Evolutionary conservation across 345 rosid genomes (phyloP).

Genomic region (Iberis pinnata): DNA sequence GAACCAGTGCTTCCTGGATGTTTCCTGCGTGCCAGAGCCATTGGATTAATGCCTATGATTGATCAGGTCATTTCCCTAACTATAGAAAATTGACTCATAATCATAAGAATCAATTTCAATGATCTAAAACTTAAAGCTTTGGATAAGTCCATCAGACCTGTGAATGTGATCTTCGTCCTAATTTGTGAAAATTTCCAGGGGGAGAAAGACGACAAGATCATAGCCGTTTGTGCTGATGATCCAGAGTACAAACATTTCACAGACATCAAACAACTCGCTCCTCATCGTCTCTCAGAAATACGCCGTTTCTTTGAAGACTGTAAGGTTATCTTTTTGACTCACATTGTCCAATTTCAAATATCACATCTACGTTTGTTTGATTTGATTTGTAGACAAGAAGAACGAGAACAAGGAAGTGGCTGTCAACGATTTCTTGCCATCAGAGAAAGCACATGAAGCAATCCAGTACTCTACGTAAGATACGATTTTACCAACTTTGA

Average conservation of each 20-base stretch:
- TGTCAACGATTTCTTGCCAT: slow-evolving; percentile 77
- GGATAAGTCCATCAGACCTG: too few species aligned
- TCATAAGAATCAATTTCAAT: neutral
- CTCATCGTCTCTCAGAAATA: slow-evolving; percentile 91
- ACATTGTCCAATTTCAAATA: too few species aligned
- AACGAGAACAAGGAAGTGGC: slow-evolving; percentile 97
- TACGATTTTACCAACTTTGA: neutral
- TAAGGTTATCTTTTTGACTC: slow-evolving; percentile 32
- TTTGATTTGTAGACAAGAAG: slow-evolving; percentile 59
- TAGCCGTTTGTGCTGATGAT: slow-evolving; percentile 96
- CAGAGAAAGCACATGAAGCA: slow-evolving; percentile 58
- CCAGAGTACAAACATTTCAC: slow-evolving; percentile 88
- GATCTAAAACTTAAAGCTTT: too few species aligned
- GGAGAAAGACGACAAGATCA: slow-evolving; percentile 96
- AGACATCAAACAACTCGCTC: slow-evolving; percentile 83
- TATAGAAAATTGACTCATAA: too few species aligned
- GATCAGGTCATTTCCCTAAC: slow-evolving; percentile 46
- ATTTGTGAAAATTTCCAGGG: slow-evolving; percentile 56
- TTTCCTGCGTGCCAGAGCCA: slow-evolving; percentile 89
- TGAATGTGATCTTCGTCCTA: neutral
- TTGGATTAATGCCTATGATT: slow-evolving; percentile 98
- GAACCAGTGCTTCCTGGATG: slow-evolving; percentile 98
- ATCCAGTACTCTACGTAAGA: slow-evolving; percentile 88
- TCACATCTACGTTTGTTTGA: neutral
- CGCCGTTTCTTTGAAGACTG: slow-evolving; percentile 97